Evolutionary conservation across 805 yeast genomes (phyloP).

Genomic region (Osmozyma mogii): DNA sequence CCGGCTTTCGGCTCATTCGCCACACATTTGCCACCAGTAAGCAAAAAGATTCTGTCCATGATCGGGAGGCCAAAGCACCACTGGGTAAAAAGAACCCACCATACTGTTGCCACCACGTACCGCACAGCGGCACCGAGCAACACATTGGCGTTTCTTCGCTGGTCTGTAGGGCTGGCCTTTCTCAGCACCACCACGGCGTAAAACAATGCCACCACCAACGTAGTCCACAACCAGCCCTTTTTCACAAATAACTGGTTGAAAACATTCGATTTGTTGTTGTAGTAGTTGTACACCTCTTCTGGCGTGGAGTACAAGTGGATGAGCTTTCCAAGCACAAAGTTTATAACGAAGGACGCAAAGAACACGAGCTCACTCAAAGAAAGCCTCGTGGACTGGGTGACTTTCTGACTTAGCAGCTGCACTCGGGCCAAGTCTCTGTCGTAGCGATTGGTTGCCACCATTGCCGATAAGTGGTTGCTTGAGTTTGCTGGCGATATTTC

Average conservation of each 20-base stretch:
- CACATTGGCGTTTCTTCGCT: neutral
- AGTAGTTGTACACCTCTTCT: constrained; percentile 42
- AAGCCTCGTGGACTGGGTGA: too few species aligned
- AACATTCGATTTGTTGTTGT: constrained; percentile 57
- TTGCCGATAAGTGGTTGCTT: too few species aligned
- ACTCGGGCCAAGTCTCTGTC: too few species aligned
- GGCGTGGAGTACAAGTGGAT: constrained; percentile 36
- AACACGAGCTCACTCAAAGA: constrained; percentile 27
- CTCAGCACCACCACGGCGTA: constrained; percentile 12
- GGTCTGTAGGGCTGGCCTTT: constrained; percentile 2
- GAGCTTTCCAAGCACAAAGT: constrained; percentile 46
- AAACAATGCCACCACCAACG: constrained; percentile 20
- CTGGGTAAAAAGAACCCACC: constrained; percentile 88
- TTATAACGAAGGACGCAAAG: constrained; percentile 25
- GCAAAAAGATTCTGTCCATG: constrained; percentile 76
- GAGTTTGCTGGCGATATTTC: too few species aligned
- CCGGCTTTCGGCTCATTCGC: constrained; percentile 11
- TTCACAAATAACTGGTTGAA: constrained; percentile 75
- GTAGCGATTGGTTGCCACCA: too few species aligned
- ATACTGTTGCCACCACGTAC: constrained; percentile 49
- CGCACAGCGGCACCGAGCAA: constrained; percentile 26
- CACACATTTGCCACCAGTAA: constrained; percentile 83
- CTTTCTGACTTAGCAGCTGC: too few species aligned
- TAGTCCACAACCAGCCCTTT: constrained; percentile 90
- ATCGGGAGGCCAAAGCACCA: constrained; percentile 80